These are phyloP conservation scores for Vitis hybrid DNA, from an alignment of 177 flowering plant genomes.

Conservation along the genomic window DNA sequence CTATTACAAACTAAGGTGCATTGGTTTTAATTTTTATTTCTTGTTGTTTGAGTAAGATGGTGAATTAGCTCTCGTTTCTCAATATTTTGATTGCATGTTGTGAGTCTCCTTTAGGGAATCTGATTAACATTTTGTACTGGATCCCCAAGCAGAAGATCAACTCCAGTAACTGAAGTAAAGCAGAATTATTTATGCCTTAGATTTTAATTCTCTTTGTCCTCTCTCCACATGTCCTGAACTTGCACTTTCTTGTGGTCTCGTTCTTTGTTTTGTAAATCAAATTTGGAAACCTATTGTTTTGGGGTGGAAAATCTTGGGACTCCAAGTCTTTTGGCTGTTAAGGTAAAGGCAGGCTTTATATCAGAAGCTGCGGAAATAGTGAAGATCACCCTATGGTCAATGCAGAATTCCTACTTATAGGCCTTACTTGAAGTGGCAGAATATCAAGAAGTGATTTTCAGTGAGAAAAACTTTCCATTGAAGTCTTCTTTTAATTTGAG, in stretches of 20 bases:
- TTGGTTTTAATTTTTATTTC: too few species aligned
- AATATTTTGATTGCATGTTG: background rate
- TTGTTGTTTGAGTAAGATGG: background rate
- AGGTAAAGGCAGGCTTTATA: background rate
- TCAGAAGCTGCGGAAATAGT: background rate
- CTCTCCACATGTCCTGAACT: too few species aligned
- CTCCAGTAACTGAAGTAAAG: background rate
- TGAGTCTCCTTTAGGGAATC: background rate
- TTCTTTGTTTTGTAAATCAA: too few species aligned
- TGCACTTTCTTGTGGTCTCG: too few species aligned
- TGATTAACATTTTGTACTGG: background rate
- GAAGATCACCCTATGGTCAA: background rate
- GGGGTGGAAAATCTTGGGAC: too few species aligned
- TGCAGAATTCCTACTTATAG: background rate
- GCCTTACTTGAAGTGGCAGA: background rate
- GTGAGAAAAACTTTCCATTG: background rate
- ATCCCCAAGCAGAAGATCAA: background rate
- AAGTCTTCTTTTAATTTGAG: background rate
- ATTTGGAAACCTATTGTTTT: too few species aligned
- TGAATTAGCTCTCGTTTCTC: background rate
- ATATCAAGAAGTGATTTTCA: background rate
- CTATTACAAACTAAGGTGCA: too few species aligned
- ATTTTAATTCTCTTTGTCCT: too few species aligned
- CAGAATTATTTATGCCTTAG: background rate
- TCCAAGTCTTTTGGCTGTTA: too few species aligned